These are phyloP conservation scores for Sechiopsis laciniata DNA, from an alignment of 306 rosid species.

Conservation along the genomic window DNA sequence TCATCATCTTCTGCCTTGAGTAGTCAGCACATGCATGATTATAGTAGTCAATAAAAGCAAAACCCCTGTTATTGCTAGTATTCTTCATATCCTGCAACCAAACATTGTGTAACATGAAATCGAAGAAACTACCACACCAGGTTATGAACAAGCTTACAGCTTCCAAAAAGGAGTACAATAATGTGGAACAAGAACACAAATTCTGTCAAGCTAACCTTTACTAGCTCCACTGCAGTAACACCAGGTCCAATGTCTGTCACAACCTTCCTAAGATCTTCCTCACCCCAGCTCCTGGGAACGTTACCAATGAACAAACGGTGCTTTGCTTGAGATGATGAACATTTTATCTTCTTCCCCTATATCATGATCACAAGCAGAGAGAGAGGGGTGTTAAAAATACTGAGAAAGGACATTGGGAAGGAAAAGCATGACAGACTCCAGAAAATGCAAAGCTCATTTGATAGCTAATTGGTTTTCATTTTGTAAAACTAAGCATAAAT, in stretches of 20 bases:
- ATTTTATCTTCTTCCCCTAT: constrained; percentile 76
- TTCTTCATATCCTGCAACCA: constrained; percentile 74
- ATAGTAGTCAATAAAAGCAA: constrained; percentile 86
- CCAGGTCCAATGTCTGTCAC: constrained; percentile 81
- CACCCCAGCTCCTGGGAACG: constrained; percentile 90
- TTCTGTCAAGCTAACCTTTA: constrained; percentile 52
- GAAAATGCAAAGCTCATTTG: not conserved
- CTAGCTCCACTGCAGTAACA: constrained; percentile 72
- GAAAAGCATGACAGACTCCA: not conserved
- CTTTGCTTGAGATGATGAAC: constrained; percentile 90
- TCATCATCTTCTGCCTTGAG: constrained; percentile 84
- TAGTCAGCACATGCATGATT: constrained; percentile 92
- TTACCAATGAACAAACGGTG: constrained; percentile 93
- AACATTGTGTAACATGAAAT: constrained; percentile 25
- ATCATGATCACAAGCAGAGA: constrained; percentile 25
- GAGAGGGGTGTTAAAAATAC: constrained; percentile 18
- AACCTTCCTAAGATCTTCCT: constrained; percentile 70
- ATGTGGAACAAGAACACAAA: not conserved
- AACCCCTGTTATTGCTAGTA: constrained; percentile 75
- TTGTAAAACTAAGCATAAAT: too few relatives aligned
- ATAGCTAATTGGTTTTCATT: too few relatives aligned
- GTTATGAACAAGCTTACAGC: not conserved
- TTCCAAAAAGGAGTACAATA: not conserved
- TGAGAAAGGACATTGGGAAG: constrained; percentile 17
- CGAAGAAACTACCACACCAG: not conserved